Conservation (phyloP, 352 stramenopile species). For the Phytophthora hibernalis region DNA sequence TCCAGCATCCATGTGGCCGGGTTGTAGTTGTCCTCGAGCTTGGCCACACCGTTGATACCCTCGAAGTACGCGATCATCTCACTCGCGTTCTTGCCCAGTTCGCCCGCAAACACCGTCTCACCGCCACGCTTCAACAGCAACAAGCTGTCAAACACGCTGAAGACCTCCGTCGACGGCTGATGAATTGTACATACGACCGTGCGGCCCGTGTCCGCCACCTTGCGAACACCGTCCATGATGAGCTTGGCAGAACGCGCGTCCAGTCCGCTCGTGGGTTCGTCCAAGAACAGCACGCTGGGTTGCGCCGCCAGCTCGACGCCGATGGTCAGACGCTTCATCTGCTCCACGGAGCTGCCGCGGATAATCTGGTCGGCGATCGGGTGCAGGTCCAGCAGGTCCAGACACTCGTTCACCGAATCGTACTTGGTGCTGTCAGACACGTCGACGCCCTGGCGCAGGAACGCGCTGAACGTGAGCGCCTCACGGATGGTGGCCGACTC, state of each 20-base stretch:
- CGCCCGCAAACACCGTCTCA: constrained; percentile 49
- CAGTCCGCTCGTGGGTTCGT: constrained; percentile 87
- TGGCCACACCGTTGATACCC: constrained; percentile 33
- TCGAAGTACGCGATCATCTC: constrained; percentile 28
- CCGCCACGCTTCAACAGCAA: constrained; percentile 26
- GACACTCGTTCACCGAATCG: constrained; percentile 24
- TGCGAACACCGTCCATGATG: constrained; percentile 85
- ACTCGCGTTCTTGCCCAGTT: constrained; percentile 38
- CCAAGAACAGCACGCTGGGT: not conserved
- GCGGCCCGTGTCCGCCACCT: constrained; percentile 68
- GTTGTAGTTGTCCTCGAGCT: constrained; percentile 78
- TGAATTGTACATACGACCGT: constrained; percentile 93
- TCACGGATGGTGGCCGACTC: constrained; percentile 62
- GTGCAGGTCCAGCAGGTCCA: constrained; percentile 38
- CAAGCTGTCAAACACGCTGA: constrained; percentile 34
- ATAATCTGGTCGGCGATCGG: constrained; percentile 38
- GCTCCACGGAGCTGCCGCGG: no score
- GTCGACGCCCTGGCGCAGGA: constrained; percentile 14
- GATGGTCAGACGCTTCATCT: constrained; percentile 36
- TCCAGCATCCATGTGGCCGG: constrained; percentile 55
- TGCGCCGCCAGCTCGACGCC: not conserved
- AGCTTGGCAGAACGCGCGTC: constrained; percentile 85
- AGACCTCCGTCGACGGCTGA: constrained; percentile 87
- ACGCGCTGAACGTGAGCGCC: constrained; percentile 21
- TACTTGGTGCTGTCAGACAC: constrained; percentile 34